phyloP scores from a whole-genome alignment of 257 asterid genomes.

The Solanum arcanum region DNA sequence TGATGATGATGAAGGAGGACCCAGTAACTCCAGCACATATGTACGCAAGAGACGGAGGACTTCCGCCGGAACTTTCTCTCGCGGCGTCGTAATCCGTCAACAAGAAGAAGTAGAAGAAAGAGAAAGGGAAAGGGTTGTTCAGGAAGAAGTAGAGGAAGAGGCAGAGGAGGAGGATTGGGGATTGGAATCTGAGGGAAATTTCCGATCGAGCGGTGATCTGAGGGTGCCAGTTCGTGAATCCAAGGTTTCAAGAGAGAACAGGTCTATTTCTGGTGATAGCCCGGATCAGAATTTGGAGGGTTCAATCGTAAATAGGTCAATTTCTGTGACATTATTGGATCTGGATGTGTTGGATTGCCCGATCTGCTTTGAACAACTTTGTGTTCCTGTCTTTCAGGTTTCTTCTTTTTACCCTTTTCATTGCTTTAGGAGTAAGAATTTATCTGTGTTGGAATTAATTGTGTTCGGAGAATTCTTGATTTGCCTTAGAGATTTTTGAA shows the following conservation, averaged over 20 bases:
- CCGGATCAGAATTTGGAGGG: neutral
- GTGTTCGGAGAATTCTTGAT: no score
- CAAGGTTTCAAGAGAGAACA: neutral
- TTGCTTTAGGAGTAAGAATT: no score
- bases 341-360: constrained; percentile 75
- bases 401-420: no score
- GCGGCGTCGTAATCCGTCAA: neutral
- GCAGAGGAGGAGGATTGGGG: neutral
- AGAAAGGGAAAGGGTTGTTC: neutral
- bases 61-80: neutral
- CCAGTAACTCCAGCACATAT: neutral
- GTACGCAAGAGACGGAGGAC: neutral
- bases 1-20: neutral
- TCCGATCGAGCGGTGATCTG: neutral
- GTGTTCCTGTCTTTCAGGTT: constrained; percentile 52
- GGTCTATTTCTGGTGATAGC: neutral
- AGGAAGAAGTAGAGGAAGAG: neutral
- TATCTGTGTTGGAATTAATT: no score
- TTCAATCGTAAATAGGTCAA: neutral
- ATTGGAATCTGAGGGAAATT: neutral
- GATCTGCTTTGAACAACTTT: constrained; percentile 44
- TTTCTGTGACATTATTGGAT: constrained; percentile 38
- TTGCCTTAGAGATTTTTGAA: no score
- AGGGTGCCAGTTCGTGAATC: neutral
- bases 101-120: neutral